These are phyloP conservation scores for Dipteronia dyeriana DNA, from an alignment of 345 rosid species.

Conservation along the genomic window DNA sequence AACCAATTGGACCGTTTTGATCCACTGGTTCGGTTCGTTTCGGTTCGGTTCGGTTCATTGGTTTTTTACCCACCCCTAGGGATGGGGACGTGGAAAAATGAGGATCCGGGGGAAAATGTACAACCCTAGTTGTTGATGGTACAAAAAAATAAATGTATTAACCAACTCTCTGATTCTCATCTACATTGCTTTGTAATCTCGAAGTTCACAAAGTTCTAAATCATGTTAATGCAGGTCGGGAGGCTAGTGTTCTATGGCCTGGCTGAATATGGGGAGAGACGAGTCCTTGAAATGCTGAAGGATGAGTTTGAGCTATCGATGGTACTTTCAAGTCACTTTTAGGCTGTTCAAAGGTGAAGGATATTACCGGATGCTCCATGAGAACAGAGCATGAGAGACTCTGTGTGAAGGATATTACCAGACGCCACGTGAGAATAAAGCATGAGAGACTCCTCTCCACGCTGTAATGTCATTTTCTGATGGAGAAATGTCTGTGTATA, in stretches of 20 bases:
- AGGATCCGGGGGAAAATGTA: too few species aligned
- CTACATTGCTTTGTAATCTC: too few species aligned
- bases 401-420: constrained; percentile 61
- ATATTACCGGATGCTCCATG: constrained; percentile 64
- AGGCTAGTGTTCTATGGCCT: constrained; percentile 76
- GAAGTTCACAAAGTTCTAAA: too few species aligned
- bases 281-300: constrained; percentile 69
- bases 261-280: constrained; percentile 65
- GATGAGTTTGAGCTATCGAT: constrained; percentile 75
- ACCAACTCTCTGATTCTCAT: too few species aligned
- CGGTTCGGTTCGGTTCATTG: too few species aligned
- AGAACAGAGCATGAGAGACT: constrained; percentile 38
- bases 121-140: too few species aligned
- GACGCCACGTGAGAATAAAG: constrained; percentile 55
- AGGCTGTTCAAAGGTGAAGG: constrained; percentile 73
- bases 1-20: too few species aligned
- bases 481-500: too few species aligned
- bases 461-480: neutral
- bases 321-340: constrained; percentile 74
- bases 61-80: too few species aligned
- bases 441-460: constrained; percentile 42
- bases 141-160: too few species aligned
- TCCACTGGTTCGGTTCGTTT: too few species aligned
- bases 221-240: constrained; percentile 62
- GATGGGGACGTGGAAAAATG: too few species aligned